Base-by-base conservation (phyloP, 163 green algal genomes). In the Chlorella variabilis region DNA sequence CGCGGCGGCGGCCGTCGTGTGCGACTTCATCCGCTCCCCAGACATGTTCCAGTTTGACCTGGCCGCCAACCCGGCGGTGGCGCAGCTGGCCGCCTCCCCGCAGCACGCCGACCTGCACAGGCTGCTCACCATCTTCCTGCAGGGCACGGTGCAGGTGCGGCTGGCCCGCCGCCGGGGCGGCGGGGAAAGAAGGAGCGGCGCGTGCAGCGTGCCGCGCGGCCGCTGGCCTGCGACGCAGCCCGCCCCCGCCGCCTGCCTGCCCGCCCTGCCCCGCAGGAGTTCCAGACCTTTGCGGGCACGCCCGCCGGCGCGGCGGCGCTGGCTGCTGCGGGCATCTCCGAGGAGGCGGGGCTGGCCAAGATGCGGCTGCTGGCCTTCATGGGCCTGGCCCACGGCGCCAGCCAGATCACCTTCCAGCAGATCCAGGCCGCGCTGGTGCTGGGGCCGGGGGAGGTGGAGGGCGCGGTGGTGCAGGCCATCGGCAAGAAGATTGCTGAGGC, bases 41-140 rank as follows among this genome's bases (percentile, higher is more conserved):
- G 81, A 89, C 33, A 48, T 81, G 18, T 84, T 77, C 70, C 82
- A 89, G 63, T 92, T 91, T 85, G 88, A 92, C 70, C 73, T 92
- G 51, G 63, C 84, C 20, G 75, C 85, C 62, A 81, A 77, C n/a
- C 84, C 87, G 27, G 83, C 87, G 29, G 81, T 92, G 9, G 49
- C 61, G 33, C 75, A 85, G 81, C 86, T 92, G 23, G 69, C 74
- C 31, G 42, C 66, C 21, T 69, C 80, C 66, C 6, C 54, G 2
- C 21, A 86, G 54, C 71, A 89, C 70, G 81, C 51, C 8, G 13
- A 75, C 33, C 76, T 92, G 41, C 84, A 86, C 67, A n/a, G 68
- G 68, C 83, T 92, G 70, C 74, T 92, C 39, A 69, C 68, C 20
- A 71, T 91, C 36, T 77, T 90, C 29, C 68, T 90, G n/a, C 58